Base-by-base conservation (phyloP, 2,329 filamentous ascomycete genomes). In the Nothomitra cinnamomea region DNA sequence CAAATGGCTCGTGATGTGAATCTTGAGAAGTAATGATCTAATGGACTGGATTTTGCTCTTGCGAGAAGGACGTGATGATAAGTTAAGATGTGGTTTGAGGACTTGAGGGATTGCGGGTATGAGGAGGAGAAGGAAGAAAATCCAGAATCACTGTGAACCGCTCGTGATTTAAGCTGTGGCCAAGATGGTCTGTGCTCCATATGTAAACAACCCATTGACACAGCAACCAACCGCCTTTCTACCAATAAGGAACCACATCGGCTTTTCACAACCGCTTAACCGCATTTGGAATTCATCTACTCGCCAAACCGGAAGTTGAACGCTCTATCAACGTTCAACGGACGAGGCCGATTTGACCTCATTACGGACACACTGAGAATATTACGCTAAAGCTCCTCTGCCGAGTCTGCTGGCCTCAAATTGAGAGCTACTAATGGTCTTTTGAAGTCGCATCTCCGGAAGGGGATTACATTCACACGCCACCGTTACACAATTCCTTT, bases 161-260 rank as follows among this genome's bases (percentile, higher is more conserved):
- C 3, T 21, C 13, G 43, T 32, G 15, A 22, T 51, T 51, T 51
- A 51, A 19, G 22, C n/a, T n/a, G 48, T 7, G 19, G 5, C 10
- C 13, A 19, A 15, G 28, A n/a, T 40, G 50, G 50, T 32, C 50
- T 28, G 50, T 52, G 50, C 50, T 6, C 19, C 8, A 2, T 17
- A 8, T 7, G 45, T 49, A 24, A 49, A 49, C 25, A 49, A 2
- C 21, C 22, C 2, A 10, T 64, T 63, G 63, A 61, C 66, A 61
- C 61, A 64, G 66, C 69, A 71, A 72, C 69, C 56, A 60, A 63
- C 64, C 61, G 19, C 53, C 52, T 17, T 50, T 53, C 53, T 58
- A 38, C 65, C 64, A 67, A 57, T 4, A 15, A 35, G 4, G 13
- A 49, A 21, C 12, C 17, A 24, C 21, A 49, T 32, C n/a, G n/a